Percentiles rank a stretch among this genome's conserved stretches.
Evolutionary conservation across 352 stramenopile genomes (phyloP).

Genomic region (Elongisporangium prolatum): DNA sequence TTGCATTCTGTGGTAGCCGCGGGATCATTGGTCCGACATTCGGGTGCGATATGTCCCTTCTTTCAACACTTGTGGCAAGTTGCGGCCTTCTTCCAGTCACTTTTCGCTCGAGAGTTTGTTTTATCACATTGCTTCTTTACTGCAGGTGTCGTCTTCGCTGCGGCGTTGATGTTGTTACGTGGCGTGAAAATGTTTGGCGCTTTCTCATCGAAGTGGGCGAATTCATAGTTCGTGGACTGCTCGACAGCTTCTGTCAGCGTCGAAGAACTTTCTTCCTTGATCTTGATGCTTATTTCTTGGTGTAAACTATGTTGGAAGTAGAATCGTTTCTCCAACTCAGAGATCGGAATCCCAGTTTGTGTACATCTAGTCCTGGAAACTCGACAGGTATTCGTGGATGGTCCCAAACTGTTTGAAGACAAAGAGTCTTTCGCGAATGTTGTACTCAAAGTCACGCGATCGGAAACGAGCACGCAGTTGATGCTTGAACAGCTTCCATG

Average conservation of each 20-base stretch:
- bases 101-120: too few species aligned
- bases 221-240: slow-evolving; percentile 9
- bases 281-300: slow-evolving; percentile 11
- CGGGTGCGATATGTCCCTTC: slow-evolving; percentile 4
- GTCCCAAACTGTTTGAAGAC: too few species aligned
- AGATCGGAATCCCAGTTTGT: slow-evolving; percentile 10
- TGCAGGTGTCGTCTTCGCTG: too few species aligned
- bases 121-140: too few species aligned
- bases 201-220: slow-evolving; percentile 11
- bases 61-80: slow-evolving; percentile 13
- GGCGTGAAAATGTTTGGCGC: slow-evolving; percentile 1
- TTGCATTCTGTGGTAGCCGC: slow-evolving; percentile 9
- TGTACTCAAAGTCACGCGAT: too few species aligned
- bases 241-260: slow-evolving; percentile 10
- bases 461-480: too few species aligned
- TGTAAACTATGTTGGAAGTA: slow-evolving; percentile 14
- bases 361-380: too few species aligned
- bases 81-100: slow-evolving; percentile 8
- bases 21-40: slow-evolving; percentile 2
- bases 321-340: slow-evolving; percentile 13
- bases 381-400: too few species aligned
- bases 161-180: too few species aligned
- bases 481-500: too few species aligned
- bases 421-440: too few species aligned
- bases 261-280: slow-evolving; percentile 13